phyloP scores from a whole-genome alignment of 2,329 filamentous ascomycete genomes.

The Penicillium italicum region DNA sequence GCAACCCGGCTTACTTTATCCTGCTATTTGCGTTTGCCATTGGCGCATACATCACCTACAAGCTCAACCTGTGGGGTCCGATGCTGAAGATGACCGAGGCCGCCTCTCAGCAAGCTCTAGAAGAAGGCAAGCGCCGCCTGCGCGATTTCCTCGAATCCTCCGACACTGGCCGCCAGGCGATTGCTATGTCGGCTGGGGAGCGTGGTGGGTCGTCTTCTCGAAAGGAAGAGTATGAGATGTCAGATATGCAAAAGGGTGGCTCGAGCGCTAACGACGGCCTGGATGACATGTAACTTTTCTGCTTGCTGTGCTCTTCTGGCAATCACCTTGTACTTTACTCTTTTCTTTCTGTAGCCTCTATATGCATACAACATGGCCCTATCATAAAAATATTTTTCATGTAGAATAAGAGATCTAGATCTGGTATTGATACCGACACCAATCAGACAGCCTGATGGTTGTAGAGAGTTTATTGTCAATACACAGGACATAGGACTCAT shows the following conservation, averaged over 20 bases:
- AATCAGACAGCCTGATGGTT: too few species aligned
- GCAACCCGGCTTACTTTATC: conserved; percentile 90
- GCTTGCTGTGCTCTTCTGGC: conserved; percentile 2
- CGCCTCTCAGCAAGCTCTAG: conserved; percentile 77
- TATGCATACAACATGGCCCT: conserved; percentile 4
- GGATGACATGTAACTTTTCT: conserved; percentile 36
- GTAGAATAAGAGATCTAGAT: background rate
- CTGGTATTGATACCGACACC: background rate
- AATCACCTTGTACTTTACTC: conserved; percentile 15
- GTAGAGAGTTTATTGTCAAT: too few species aligned
- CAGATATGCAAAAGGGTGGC: conserved; percentile 31
- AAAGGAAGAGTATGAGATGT: conserved; percentile 59
- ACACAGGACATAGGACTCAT: too few species aligned
- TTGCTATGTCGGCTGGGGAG: conserved; percentile 62
- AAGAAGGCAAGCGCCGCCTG: conserved; percentile 87
- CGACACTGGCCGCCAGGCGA: conserved; percentile 78
- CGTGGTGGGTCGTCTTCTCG: conserved; percentile 34
- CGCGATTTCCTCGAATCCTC: conserved; percentile 84
- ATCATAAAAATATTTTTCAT: background rate
- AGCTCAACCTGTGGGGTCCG: conserved; percentile 89
- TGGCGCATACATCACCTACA: conserved; percentile 85
- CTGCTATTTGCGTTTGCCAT: conserved; percentile 73
- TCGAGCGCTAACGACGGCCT: conserved; percentile 27
- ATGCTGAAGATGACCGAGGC: conserved; percentile 95
- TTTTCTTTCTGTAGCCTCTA: conserved; percentile 8